Evolutionary conservation across 306 rosid species (phyloP).

Genomic region (Erythrophleum fordii): DNA sequence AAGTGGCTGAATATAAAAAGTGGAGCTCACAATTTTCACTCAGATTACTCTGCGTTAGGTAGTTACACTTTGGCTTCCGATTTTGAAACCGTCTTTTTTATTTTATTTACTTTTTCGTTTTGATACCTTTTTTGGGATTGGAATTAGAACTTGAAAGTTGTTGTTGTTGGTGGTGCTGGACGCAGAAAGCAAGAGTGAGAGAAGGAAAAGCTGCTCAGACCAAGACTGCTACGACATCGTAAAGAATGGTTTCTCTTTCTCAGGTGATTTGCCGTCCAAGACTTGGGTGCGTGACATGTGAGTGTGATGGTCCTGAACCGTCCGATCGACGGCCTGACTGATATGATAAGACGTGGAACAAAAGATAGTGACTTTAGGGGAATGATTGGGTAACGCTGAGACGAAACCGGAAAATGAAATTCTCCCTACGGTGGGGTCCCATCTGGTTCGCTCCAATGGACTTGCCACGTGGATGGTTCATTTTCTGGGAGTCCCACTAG

Average conservation of each 20-base stretch:
- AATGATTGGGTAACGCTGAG: not conserved
- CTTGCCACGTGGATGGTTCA: constrained; percentile 53
- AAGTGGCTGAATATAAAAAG: constrained; percentile 74
- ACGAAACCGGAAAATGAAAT: not conserved
- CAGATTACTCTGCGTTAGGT: constrained; percentile 56
- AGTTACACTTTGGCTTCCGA: constrained; percentile 3
- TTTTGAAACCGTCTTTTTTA: not conserved
- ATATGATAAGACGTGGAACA: constrained; percentile 30
- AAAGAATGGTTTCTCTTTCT: constrained; percentile 48
- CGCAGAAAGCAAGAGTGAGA: constrained; percentile 44
- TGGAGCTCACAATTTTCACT: constrained; percentile 50
- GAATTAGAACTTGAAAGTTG: not conserved
- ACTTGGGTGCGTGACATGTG: not conserved
- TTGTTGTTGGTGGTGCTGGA: not conserved
- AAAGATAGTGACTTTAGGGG: not conserved
- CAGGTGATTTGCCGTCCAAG: constrained; percentile 52
- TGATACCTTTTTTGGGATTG: not conserved
- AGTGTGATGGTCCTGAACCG: constrained; percentile 8
- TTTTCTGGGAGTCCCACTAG: not conserved
- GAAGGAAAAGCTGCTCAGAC: constrained; percentile 77
- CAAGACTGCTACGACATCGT: constrained; percentile 62
- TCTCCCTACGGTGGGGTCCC: not conserved
- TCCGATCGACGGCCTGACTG: constrained; percentile 36
- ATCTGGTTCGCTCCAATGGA: not conserved
- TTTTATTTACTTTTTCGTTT: no score